Percentiles rank a stretch among this genome's conserved stretches.
phyloP scores from a whole-genome alignment of 768 basidiomycete genomes.

The Lactarius pseudohatsudake region DNA sequence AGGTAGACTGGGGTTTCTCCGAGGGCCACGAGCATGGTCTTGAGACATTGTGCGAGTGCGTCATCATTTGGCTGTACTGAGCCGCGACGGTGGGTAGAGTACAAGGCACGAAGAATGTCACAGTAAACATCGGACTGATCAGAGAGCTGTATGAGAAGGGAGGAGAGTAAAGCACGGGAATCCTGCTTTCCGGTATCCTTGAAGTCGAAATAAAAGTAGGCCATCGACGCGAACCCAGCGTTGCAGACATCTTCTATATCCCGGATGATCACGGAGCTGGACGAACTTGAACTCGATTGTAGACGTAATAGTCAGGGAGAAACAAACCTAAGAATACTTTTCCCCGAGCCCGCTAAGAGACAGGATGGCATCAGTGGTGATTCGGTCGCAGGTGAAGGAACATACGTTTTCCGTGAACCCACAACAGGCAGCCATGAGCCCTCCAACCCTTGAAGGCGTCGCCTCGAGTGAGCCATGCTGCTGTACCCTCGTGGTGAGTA shows the following conservation, averaged over 20 bases:
- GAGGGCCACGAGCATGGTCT: background rate
- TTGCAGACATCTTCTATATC: background rate
- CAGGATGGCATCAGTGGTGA: background rate
- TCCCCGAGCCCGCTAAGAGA: conserved; percentile 12
- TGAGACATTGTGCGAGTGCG: conserved; percentile 1
- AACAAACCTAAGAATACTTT: conserved; percentile 11
- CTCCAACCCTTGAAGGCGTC: background rate
- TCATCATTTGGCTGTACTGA: background rate
- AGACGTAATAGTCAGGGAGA: accelerated
- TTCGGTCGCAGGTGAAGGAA: background rate
- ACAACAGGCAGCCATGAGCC: background rate
- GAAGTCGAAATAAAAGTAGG: background rate
- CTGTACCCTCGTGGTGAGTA: background rate
- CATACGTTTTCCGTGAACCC: conserved; percentile 11
- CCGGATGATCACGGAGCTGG: conserved; percentile 7
- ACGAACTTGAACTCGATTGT: background rate
- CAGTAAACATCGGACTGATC: background rate
- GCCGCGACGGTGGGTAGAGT: background rate
- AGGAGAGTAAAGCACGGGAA: background rate
- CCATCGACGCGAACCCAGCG: background rate
- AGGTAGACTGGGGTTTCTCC: background rate
- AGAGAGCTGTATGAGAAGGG: conserved; percentile 7
- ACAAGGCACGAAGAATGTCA: background rate
- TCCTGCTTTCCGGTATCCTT: background rate
- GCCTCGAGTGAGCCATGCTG: background rate